Base-by-base conservation (phyloP, 2,329 filamentous ascomycete species). In the Colletotrichum sp. region DNA sequence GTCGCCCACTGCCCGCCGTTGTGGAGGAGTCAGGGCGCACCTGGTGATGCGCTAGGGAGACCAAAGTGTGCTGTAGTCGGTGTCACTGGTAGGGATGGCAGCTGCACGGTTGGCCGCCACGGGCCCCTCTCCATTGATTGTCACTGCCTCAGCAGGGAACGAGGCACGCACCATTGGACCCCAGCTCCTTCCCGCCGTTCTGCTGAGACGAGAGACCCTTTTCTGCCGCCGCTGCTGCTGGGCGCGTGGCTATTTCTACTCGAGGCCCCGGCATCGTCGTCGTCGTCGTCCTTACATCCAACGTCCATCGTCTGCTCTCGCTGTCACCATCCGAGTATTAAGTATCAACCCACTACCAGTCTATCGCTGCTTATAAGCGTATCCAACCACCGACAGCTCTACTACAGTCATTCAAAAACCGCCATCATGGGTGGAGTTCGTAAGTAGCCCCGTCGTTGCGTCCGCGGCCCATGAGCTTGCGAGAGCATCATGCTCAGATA, bases 351-450 rank as follows among this genome's bases (percentile, higher is more conserved):
- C 18, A 6, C 62, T 34, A 15, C 39, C 36, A 24, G 55, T 28
- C 16, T 21, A 62, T 28, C 21, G 9, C 55, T 62, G 24, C 52
- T 28, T n/a, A 63, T 21, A 36, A 68, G 7, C 60, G 21, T 36
- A 28, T 26, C 15, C 26, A 10, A 39, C 13, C 6, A 68, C 32
- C 62, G 44, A n/a, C 30, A 63, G 8, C 55, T 64, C n/a, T 32
- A 24, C 21, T 24, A 24, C 24, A n/a, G 28, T n/a, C 34, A 21
- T n/a, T 32, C 36, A 26, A 68, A 62, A 62, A 78, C 80, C 80
- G 81, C 78, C 83, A 89, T 78, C 63, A 90, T 91, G 89, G 86
- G 87, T 83, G 89, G 88, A 79, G 85, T 90, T 82, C 88, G 89
- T 90, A 84, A 85, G 88, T 89, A 34, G 34, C 44, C 44, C 16